These are phyloP conservation scores for Betula pendula DNA, from an alignment of 306 rosid genomes.

Conservation along the genomic window DNA sequence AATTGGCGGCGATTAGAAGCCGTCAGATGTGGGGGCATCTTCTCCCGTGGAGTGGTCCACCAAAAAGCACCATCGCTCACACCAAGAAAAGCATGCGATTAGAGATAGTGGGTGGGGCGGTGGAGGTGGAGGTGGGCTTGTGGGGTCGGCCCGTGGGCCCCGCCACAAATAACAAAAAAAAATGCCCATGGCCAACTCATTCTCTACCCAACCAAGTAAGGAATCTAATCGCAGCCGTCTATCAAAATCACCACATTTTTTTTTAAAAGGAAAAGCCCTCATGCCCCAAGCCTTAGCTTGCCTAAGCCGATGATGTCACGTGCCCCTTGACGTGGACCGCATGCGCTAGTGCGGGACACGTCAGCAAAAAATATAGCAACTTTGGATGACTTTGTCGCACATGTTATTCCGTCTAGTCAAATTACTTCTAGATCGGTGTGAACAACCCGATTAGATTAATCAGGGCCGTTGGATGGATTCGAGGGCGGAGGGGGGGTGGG, in stretches of 20 bases:
- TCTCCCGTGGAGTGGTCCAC: background rate
- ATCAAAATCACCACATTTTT: background rate
- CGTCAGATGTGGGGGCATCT: constrained; percentile 24
- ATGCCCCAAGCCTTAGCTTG: background rate
- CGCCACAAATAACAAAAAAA: background rate
- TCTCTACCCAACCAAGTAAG: background rate
- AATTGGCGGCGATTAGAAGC: constrained; percentile 24
- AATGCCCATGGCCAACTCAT: background rate
- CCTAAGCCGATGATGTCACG: constrained; percentile 24
- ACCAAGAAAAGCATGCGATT: background rate
- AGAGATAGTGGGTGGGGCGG: constrained; percentile 26
- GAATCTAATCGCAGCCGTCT: constrained; percentile 25
- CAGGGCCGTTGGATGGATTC: constrained; percentile 13
- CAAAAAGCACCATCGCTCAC: background rate
- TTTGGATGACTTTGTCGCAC: constrained; percentile 12
- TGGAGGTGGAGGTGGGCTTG: constrained; percentile 21
- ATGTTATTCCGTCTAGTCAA: constrained; percentile 11
- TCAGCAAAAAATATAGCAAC: constrained; percentile 24
- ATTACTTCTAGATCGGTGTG: background rate
- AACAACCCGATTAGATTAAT: constrained; percentile 10
- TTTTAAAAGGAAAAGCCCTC: too few relatives aligned
- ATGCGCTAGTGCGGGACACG: constrained; percentile 31
- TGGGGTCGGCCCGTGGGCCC: constrained; percentile 4
- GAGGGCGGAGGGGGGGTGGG: background rate
- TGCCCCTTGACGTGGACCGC: constrained; percentile 36